Evolutionary conservation across 495 filamentous ascomycete genomes (phyloP), one percentile per base, ranked within the genome.

Genomic region (Penicillium verhagenii): DNA sequence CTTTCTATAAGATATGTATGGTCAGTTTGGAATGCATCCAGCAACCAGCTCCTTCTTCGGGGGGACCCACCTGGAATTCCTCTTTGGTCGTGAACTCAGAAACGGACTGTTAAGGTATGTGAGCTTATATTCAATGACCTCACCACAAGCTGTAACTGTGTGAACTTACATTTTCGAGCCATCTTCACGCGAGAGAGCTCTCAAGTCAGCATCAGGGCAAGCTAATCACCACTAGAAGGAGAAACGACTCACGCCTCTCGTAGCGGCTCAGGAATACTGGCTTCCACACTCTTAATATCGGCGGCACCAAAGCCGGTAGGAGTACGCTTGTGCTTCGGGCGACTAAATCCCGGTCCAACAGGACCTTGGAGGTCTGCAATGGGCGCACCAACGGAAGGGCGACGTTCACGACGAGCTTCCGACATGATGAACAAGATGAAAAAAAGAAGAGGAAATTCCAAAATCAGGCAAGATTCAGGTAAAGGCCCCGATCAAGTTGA

Each of bases 251-350:
- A 89, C 80, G 88, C 88, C 63, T 86, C 90, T 66, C 95, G 82
- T 69, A 96, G 84, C 25, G 86, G 84, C 66, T 96, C 90, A 45
- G 95, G 94, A 65, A 98, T 95, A 61, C 78, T 84, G 26, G 82
- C 91, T 74, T 97, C 94, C 38, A 97, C 90, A 62, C 68, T 86
- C 80, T 96, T 97, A 77, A 96, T 97, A 61, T 97, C 93, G 3
- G 79, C 74, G 21, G 90, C 80, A 23, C 92, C 92, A 65, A 96
- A 92, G 9, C 94, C 94, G 4, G 94, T 98, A 58, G 87, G 86
- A 14, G 92, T 97, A 47, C 94, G 83, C 78, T 89, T 96, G 76
- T 98, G 94, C 75, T 97, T 97, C 18, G 94, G 94, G 50, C 93
- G 80, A 55, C 73, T 79, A 61, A 82, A 77, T 13, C 83, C 85